Base-by-base conservation (phyloP, 768 basidiomycete genomes). In the Termitomyces sp. region DNA sequence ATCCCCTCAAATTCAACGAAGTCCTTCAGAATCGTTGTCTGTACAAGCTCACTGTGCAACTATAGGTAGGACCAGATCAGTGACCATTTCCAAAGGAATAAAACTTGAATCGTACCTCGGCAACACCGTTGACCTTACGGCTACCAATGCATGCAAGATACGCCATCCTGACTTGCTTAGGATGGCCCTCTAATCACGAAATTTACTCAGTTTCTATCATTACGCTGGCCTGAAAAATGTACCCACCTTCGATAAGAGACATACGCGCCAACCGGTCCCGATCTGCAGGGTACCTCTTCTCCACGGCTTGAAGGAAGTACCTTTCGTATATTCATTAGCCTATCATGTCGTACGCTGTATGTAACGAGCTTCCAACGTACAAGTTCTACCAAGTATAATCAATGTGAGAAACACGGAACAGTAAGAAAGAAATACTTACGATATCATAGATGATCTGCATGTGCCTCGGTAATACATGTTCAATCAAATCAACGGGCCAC, bases 1-100 rank as follows among this genome's bases (percentile, higher is more conserved):
- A 84, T 68, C 3, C 96, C 96, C 66, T 86, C 90, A 71, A 90
- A 92, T 33, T 97, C 94, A 48, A 97, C 95, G 68, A 96, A 96
- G 74, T 97, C 94, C 67, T 89, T 91, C 65, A 90, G 69, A 63
- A 92, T 90, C 7, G 88, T 92, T 22, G 86, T 86, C 71, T 78
- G 80, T 53, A 98, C 90, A 45, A 98, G 83, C 54, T 93, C 88
- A 58, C 87, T 90, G 77, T 98, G 97, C 28, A 98, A 45, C 61
- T 62, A 26, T 30, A 4, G 6, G 13, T 2, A n/a, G 12, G 9
- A 53, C 20, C n/a, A 20, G 6, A 53, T 53, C 51, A 28, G n/a
- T 24, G 0, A 20, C 9, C 18, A 32, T 12, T 12, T n/a, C 18
- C 4, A 40, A 18, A 35, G 0, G 7, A 26, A 38, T 36, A 18